Percentiles rank a stretch among this genome's conserved stretches.
Conservation (phyloP, 2,329 filamentous ascomycete species). For the Hirsutella minnesotensis region DNA sequence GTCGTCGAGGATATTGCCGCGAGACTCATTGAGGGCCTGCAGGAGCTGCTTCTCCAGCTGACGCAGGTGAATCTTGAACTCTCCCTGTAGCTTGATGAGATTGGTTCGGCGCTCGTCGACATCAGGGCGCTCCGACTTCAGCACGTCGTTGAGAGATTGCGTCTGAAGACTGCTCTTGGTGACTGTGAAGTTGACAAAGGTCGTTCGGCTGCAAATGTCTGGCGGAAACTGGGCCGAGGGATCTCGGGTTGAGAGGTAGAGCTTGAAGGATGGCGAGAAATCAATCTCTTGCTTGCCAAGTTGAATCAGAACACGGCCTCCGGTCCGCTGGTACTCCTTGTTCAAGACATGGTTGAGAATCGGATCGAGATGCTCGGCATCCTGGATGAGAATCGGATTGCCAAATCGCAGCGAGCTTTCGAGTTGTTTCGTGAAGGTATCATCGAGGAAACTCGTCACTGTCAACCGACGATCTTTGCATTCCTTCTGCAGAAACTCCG, state of each 20-base stretch:
- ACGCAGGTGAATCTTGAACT: slow-evolving; percentile 96
- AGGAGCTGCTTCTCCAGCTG: slow-evolving; percentile 89
- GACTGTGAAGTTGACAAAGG: slow-evolving; percentile 98
- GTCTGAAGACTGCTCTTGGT: slow-evolving; percentile 98
- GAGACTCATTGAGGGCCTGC: slow-evolving; percentile 92
- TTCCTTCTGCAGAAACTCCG: slow-evolving; percentile 90
- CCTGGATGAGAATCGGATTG: slow-evolving; percentile 96
- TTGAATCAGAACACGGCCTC: slow-evolving; percentile 93
- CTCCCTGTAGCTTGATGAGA: slow-evolving; percentile 95
- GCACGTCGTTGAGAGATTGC: slow-evolving; percentile 91
- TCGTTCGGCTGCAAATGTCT: slow-evolving; percentile 95
- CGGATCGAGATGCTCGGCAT: slow-evolving; percentile 92
- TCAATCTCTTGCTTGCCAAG: slow-evolving; percentile 98
- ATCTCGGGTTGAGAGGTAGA: slow-evolving; percentile 91
- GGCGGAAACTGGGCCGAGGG: slow-evolving; percentile 92
- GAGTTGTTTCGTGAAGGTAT: slow-evolving; percentile 94
- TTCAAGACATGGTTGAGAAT: slow-evolving; percentile 98
- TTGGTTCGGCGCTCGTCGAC: slow-evolving; percentile 94
- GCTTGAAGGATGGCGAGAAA: slow-evolving; percentile 91
- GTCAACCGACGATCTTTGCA: slow-evolving; percentile 88
- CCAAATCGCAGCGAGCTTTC: slow-evolving; percentile 96
- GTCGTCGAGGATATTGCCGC: slow-evolving; percentile 95
- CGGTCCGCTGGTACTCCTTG: slow-evolving; percentile 98
- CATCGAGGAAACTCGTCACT: slow-evolving; percentile 94
- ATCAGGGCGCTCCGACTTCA: slow-evolving; percentile 94